Evolutionary conservation across 208 protist genomes (phyloP), one percentile per base, ranked within the genome.

Genomic region (Trypanosoma scelopori): DNA sequence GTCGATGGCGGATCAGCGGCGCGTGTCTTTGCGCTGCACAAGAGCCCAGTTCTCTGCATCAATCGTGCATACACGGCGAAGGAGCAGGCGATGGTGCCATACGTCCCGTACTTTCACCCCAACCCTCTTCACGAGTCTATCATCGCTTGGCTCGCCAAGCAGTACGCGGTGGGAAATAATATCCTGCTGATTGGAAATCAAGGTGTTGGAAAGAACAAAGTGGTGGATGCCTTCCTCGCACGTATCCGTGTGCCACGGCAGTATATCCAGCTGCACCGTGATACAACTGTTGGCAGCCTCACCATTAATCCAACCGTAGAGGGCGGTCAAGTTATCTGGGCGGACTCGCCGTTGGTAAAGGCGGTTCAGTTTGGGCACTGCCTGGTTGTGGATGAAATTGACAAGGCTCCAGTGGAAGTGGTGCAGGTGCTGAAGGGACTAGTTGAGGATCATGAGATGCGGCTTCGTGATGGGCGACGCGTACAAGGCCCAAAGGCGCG

Each of bases 121-220:
- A 97, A 96, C 50, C 77, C 71, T 16, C 67, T 90, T 46, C 97
- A 99, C 56, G 77, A 92, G 48, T 67, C 60, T 3, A 78, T 97
- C 41, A 75, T 98, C 47, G 70, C 69, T 3, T 94, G 93, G 74
- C 79, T 98, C 39, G 82, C 93, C 5, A 84, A 87, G 65, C 94
- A 98, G 71, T 86, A 90, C 66, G 79, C 78, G 1, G 78, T 89
- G 68, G 71, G 78, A 18, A 83, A 77, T 65, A 93, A 91, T 53
- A 79, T 97, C 27, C 84, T 99, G 9, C 84, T 99, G 27, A 95
- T 99, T 28, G 96, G 96, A 51, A 97, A 96, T 60, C 97, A 99
- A 59, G 90, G 95, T 22, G 93, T 98, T 27, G 97, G 97, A 30
- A 99, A 99, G 78, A 99, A 99, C 81, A 98, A 98, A 74, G 79